phyloP scores from a whole-genome alignment of 306 rosid genomes.

The Quercus engelmannii region DNA sequence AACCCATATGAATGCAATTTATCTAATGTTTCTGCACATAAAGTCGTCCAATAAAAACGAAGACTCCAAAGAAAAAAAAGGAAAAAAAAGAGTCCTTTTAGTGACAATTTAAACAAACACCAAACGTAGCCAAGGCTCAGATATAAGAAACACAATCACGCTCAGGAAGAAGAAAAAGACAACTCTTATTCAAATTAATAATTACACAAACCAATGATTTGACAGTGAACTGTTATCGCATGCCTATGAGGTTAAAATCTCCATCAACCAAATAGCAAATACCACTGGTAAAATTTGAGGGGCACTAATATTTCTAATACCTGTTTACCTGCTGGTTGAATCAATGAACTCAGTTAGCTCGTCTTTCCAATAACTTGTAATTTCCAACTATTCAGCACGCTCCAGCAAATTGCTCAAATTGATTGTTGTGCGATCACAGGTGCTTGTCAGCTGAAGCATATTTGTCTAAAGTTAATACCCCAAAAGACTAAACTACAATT shows the following conservation, averaged over 20 bases:
- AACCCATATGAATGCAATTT: no score
- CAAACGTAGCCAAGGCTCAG: background rate
- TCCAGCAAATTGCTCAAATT: background rate
- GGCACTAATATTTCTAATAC: background rate
- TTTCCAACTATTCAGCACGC: background rate
- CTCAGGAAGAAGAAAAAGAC: background rate
- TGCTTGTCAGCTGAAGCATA: background rate
- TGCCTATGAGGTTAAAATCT: background rate
- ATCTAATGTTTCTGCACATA: no score
- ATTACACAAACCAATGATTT: background rate
- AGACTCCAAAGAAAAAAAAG: no score
- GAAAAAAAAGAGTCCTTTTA: no score
- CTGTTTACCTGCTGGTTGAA: background rate
- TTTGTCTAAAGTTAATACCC: background rate
- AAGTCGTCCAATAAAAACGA: no score
- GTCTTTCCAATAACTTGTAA: conserved; percentile 5
- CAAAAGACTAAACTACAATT: conserved; percentile 16
- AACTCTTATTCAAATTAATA: background rate
- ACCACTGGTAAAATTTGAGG: background rate
- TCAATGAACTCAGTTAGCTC: background rate
- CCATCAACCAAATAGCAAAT: background rate
- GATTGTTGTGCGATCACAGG: conserved; percentile 1
- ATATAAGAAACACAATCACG: background rate
- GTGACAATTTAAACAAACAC: background rate
- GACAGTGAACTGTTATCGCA: background rate